A percentile compares a stretch with the other conserved stretches of the same genome.
Evolutionary conservation across 2,329 filamentous ascomycete genomes (phyloP).

Genomic region (Whalleya microplaca): DNA sequence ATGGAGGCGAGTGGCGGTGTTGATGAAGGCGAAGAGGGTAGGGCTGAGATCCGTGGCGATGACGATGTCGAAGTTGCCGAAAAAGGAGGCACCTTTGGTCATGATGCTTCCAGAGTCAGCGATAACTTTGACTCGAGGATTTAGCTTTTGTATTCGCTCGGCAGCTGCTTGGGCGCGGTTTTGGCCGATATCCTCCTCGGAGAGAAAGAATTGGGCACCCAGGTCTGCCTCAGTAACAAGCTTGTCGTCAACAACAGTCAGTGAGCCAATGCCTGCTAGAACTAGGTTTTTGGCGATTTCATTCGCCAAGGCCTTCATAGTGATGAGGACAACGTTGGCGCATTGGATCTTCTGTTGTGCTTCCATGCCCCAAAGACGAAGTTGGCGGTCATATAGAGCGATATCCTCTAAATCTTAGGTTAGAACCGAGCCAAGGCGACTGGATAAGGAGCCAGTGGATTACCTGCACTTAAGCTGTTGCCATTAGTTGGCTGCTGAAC

Average conservation of each 20-base stretch:
- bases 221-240: constrained; percentile 78
- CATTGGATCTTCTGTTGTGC: constrained; percentile 91
- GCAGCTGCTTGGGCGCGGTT: constrained; percentile 85
- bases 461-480: constrained; percentile 42
- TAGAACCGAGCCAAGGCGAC: constrained; percentile 10
- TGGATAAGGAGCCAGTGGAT: constrained; percentile 1
- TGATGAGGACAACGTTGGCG: constrained; percentile 88
- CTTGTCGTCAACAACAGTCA: constrained; percentile 85
- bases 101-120: constrained; percentile 71
- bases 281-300: constrained; percentile 98
- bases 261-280: constrained; percentile 85
- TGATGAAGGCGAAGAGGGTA: constrained; percentile 74
- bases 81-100: constrained; percentile 73
- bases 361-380: constrained; percentile 94
- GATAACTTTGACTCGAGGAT: constrained; percentile 81
- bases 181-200: constrained; percentile 69
- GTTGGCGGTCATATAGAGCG: constrained; percentile 95
- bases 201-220: constrained; percentile 81
- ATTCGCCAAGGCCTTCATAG: constrained; percentile 83
- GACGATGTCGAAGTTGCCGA: constrained; percentile 77
- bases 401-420: constrained; percentile 73
- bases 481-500: constrained; percentile 24
- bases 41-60: constrained; percentile 89
- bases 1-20: constrained; percentile 80
- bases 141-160: constrained; percentile 79